A percentile compares a stretch with the other conserved stretches of the same genome.
These are phyloP conservation scores for Dioscorea zingiberensis DNA, from an alignment of 106 monocot species.

Conservation along the genomic window DNA sequence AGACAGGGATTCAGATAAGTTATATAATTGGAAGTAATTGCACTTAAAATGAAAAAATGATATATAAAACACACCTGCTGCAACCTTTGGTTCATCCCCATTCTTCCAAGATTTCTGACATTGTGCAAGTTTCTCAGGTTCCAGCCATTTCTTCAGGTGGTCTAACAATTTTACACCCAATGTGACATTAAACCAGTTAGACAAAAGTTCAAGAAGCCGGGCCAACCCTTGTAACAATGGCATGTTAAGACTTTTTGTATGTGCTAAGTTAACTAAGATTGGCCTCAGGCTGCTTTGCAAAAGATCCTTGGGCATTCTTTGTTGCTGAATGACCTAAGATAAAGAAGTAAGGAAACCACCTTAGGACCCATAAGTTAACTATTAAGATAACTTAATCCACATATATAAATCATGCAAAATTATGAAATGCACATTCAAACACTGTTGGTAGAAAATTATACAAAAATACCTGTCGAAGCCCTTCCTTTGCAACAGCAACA, in stretches of 20 bases:
- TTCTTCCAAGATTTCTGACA: slow-evolving; percentile 90
- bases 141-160: slow-evolving; percentile 97
- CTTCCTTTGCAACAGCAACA: slow-evolving; percentile 97
- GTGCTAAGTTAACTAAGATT: slow-evolving; percentile 88
- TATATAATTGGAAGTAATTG: neutral
- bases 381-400: no score
- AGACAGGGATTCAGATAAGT: neutral
- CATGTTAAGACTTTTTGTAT: slow-evolving; percentile 92
- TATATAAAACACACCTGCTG: slow-evolving; percentile 51
- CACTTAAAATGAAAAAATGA: neutral
- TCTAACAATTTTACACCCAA: slow-evolving; percentile 91
- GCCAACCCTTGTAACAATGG: slow-evolving; percentile 96
- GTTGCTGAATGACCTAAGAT: slow-evolving; percentile 92
- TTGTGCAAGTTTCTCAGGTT: slow-evolving; percentile 97
- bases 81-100: slow-evolving; percentile 99
- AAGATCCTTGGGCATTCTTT: slow-evolving; percentile 97
- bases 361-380: neutral
- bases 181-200: slow-evolving; percentile 97
- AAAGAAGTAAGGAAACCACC: neutral
- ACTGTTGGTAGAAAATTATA: neutral
- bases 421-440: neutral
- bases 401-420: neutral
- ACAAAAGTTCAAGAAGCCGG: slow-evolving; percentile 88
- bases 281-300: slow-evolving; percentile 92
- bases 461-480: slow-evolving; percentile 81